A percentile compares a stretch with the other conserved stretches of the same genome.
Conservation (phyloP, 169 alveolate species). For the Plasmodium cynomolgi region DNA sequence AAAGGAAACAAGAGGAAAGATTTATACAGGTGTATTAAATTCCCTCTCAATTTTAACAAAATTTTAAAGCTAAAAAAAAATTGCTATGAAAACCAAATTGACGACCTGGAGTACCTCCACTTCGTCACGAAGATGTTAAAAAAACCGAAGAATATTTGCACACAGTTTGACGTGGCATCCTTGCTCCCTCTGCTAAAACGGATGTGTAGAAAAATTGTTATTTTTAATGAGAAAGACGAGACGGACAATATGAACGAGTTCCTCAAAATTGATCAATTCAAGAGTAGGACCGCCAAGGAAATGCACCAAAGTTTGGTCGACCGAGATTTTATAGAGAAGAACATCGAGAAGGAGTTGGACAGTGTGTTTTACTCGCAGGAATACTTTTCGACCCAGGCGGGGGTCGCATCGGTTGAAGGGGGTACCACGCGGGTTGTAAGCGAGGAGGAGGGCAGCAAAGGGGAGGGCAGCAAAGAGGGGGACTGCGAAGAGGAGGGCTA, state of each 20-base stretch:
- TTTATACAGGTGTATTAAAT: constrained; percentile 26
- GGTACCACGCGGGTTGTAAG: not conserved
- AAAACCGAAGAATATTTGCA: constrained; percentile 29
- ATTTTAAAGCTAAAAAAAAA: constrained; percentile 28
- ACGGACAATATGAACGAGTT: constrained; percentile 42
- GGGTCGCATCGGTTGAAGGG: not conserved
- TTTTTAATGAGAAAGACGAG: constrained; percentile 24
- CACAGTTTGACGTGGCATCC: constrained; percentile 36
- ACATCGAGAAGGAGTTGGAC: constrained; percentile 45
- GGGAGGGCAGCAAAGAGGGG: not conserved
- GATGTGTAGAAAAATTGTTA: constrained; percentile 35
- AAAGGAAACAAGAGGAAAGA: not conserved
- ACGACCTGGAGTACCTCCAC: constrained; percentile 26
- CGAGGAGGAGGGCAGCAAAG: not conserved
- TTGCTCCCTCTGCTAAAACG: constrained; percentile 34
- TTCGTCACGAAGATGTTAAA: constrained; percentile 21
- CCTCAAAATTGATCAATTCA: constrained; percentile 59
- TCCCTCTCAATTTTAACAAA: constrained; percentile 49
- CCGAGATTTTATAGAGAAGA: constrained; percentile 23
- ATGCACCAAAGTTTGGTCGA: not conserved
- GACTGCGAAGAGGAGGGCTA: not conserved
- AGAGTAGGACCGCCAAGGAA: constrained; percentile 29
- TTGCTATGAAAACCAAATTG: not conserved
- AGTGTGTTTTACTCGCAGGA: constrained; percentile 35
- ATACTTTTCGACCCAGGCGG: constrained; percentile 4